Evolutionary conservation across 192 early-diverging fungal species (phyloP).

Genomic region (Pilaira anomala): DNA sequence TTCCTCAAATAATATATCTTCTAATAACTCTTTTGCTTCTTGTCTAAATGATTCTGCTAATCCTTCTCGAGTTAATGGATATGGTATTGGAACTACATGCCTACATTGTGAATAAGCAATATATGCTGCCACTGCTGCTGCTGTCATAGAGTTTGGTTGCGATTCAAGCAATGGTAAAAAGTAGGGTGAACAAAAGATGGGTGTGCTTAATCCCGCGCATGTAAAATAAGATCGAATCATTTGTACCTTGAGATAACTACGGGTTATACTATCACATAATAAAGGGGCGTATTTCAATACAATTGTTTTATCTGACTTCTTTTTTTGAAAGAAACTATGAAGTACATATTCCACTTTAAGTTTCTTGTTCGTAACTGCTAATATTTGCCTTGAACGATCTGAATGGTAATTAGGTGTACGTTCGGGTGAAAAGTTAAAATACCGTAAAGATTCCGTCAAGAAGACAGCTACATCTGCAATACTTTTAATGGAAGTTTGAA

Average conservation of each 20-base stretch:
- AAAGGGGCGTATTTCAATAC: too few relatives aligned
- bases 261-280: not conserved
- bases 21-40: conserved; percentile 14
- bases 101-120: conserved; percentile 18
- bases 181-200: conserved; percentile 6
- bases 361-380: conserved; percentile 20
- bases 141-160: conserved; percentile 16
- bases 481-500: conserved; percentile 23
- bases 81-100: conserved; percentile 6
- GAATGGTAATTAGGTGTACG: conserved; percentile 13
- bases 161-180: conserved; percentile 7
- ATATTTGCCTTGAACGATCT: not conserved
- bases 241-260: not conserved
- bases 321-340: conserved; percentile 10
- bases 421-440: conserved; percentile 14
- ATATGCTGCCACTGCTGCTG: conserved; percentile 15
- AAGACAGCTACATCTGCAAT: conserved; percentile 21
- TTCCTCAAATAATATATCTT: conserved; percentile 20
- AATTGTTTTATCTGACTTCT: conserved; percentile 6
- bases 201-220: conserved; percentile 14
- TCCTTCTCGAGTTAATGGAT: conserved; percentile 1
- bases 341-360: conserved; percentile 15
- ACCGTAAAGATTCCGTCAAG: conserved; percentile 11
- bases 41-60: conserved; percentile 13
- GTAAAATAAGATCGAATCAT: conserved; percentile 3